These are phyloP conservation scores for Colletotrichum sp. DNA, from an alignment of 2,329 filamentous ascomycete species.

Conservation along the genomic window DNA sequence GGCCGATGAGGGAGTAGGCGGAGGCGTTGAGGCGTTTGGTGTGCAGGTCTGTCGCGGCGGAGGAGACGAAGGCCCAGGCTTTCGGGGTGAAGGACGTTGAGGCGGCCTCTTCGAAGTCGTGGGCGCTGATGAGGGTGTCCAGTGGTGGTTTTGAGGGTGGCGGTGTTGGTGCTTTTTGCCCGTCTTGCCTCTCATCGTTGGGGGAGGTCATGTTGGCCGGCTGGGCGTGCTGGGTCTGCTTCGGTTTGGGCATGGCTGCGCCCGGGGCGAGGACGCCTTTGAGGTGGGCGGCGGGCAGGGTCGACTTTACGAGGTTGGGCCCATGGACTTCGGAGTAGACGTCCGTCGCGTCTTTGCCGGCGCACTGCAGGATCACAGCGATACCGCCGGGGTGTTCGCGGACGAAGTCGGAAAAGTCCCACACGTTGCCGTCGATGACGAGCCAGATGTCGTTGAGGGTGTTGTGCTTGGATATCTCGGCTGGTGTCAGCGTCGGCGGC, in stretches of 20 bases:
- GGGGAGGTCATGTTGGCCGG: slow-evolving; percentile 27
- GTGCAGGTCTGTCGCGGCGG: slow-evolving; percentile 66
- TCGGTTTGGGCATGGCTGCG: neutral
- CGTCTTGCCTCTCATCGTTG: neutral
- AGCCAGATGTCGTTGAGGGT: slow-evolving; percentile 64
- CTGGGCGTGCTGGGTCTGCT: slow-evolving; percentile 25
- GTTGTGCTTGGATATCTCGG: slow-evolving; percentile 52
- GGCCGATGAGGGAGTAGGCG: slow-evolving; percentile 59
- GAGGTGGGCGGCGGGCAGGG: slow-evolving; percentile 49
- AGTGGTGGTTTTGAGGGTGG: slow-evolving; percentile 48
- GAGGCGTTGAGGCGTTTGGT: slow-evolving; percentile 62
- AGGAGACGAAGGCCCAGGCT: slow-evolving; percentile 74
- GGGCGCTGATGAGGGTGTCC: slow-evolving; percentile 58
- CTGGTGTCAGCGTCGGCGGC: slow-evolving; percentile 36
- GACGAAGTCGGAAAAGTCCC: slow-evolving; percentile 71
- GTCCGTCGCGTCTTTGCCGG: slow-evolving; percentile 58
- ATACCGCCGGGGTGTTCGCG: slow-evolving; percentile 39
- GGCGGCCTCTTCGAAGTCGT: slow-evolving; percentile 67
- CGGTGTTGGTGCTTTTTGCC: neutral
- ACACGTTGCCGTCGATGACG: slow-evolving; percentile 68
- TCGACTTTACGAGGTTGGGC: slow-evolving; percentile 41
- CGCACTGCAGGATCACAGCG: slow-evolving; percentile 52
- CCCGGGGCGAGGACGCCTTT: slow-evolving; percentile 47
- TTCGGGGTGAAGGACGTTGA: slow-evolving; percentile 61
- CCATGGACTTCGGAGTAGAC: slow-evolving; percentile 59